These are phyloP conservation scores for Dryas octopetala DNA, from an alignment of 306 rosid genomes.

Conservation along the genomic window DNA sequence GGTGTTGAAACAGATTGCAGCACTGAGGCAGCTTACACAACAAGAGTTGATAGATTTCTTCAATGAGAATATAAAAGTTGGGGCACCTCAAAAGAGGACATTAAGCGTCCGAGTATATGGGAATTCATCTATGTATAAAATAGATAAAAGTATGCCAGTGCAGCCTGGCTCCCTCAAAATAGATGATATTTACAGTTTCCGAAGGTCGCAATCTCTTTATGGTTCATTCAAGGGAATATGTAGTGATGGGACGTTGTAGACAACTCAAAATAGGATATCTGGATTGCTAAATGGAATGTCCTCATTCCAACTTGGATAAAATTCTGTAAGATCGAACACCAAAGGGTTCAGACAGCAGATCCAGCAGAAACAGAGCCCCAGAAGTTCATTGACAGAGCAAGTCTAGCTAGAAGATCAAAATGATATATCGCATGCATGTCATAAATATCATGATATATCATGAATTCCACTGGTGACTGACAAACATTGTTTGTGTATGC, in stretches of 20 bases:
- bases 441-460: too few relatives aligned
- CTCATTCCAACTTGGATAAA: background rate
- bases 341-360: background rate
- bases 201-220: conserved; percentile 76
- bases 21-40: conserved; percentile 62
- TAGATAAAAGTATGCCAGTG: conserved; percentile 36
- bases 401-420: background rate
- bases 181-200: conserved; percentile 69
- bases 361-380: background rate
- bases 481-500: too few relatives aligned
- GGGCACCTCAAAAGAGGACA: conserved; percentile 63
- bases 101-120: conserved; percentile 75
- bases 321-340: background rate
- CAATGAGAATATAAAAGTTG: conserved; percentile 71
- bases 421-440: background rate
- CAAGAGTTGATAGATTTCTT: conserved; percentile 74
- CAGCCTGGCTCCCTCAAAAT: conserved; percentile 47
- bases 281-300: background rate
- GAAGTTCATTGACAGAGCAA: background rate
- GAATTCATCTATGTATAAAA: conserved; percentile 57
- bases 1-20: conserved; percentile 66
- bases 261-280: background rate
- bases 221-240: conserved; percentile 74
- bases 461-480: too few relatives aligned
- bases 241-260: conserved; percentile 64